Evolutionary conservation across 2,329 filamentous ascomycete genomes (phyloP), one percentile per base, ranked within the genome.

Genomic region (Cercospora beticola): DNA sequence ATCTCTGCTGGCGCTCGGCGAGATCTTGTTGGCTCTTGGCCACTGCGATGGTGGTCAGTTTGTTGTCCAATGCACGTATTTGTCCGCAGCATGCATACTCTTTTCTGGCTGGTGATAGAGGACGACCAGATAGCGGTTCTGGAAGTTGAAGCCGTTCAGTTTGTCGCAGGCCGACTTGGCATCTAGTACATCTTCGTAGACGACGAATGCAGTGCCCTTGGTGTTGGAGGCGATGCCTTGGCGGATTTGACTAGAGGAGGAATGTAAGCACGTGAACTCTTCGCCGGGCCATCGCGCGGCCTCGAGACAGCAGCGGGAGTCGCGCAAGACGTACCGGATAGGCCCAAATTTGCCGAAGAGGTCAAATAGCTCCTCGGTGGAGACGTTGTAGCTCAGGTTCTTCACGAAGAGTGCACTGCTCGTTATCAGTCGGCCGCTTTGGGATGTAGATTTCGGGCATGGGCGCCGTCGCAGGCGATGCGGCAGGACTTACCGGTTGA

Each of bases 331-430:
- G 78, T 90, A 95, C 93, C 93, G 92, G 81, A 97, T 94, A 76
- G 93, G 92, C 72, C 94, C 94, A 81, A 97, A 97, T 84, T 97
- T 97, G 82, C 92, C 94, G 85, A 99, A 99, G 80, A 99, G 92
- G 81, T 97, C 94, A 84, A 97, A 99, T 75, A 99, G 89, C 84
- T 98, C 94, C 84, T 97, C 94, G 78, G 94, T 91, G 79, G 93
- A 95, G 79, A 99, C 94, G 91, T 96, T 97, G 89, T 97, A 98
- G 91, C 94, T 97, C 86, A 98, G 89, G 89, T 99, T 98, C 92
- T 98, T 98, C 79, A 98, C 94, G 89, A 98, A 98, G 86, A 99
- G 92, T 90, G 95, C 94, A 90, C 94, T 97, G 72, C 66, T 66
- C 70, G 69, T 73, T 72, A 72, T 72, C 64, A 67, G 56, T 68